phyloP scores from a whole-genome alignment of 176 grass and related monocot genomes.

The Oryza longistaminata region DNA sequence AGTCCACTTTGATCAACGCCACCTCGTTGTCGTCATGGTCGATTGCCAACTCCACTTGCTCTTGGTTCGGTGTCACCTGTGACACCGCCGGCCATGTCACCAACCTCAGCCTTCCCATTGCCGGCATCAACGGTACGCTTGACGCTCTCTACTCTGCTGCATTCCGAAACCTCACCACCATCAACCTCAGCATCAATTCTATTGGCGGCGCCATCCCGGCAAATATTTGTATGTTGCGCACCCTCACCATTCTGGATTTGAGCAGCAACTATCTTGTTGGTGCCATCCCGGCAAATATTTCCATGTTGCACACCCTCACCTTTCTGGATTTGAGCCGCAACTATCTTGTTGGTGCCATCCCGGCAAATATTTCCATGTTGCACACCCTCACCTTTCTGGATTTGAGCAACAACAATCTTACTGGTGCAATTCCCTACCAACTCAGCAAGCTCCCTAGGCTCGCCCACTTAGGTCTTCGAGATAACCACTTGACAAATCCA shows the following conservation, averaged over 20 bases:
- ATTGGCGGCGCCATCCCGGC: conserved; percentile 16
- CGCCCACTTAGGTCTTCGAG: not conserved
- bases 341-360: too few species aligned
- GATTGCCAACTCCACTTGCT: conserved; percentile 32
- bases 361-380: too few species aligned
- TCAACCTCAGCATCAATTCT: conserved; percentile 43
- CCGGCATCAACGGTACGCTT: conserved; percentile 36
- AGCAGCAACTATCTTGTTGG: not conserved
- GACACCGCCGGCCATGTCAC: conserved; percentile 16
- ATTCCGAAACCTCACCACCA: conserved; percentile 10
- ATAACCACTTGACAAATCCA: not conserved
- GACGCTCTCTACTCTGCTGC: conserved; percentile 29
- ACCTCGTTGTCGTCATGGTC: conserved; percentile 36
- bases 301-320: too few species aligned
- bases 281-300: conserved; percentile 21
- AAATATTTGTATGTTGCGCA: too few species aligned
- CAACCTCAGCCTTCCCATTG: not conserved
- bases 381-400: too few species aligned
- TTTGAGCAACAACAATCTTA: not conserved
- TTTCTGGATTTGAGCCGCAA: too few species aligned
- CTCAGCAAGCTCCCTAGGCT: not conserved
- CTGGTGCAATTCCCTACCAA: conserved; percentile 20
- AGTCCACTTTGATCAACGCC: conserved; percentile 35
- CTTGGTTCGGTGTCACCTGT: conserved; percentile 54
- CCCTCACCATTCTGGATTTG: too few species aligned